Percentiles rank a stretch among this genome's conserved stretches.
phyloP scores from a whole-genome alignment of 2,329 filamentous ascomycete species.

The Exophiala sp. region DNA sequence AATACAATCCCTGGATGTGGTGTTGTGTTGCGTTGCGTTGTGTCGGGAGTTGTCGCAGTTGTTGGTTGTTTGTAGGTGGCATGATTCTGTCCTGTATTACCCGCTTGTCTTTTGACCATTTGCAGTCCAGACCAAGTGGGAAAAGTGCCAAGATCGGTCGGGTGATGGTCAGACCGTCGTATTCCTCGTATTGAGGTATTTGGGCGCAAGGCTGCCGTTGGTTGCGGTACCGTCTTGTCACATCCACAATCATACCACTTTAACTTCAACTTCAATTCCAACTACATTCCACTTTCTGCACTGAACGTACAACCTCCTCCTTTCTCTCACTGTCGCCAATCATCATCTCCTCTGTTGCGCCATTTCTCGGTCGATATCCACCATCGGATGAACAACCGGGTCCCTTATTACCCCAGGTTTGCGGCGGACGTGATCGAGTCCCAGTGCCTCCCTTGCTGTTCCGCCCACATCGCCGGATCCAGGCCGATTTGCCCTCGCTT shows the following conservation, averaged over 20 bases:
- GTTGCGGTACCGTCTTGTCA: not conserved
- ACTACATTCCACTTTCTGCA: not conserved
- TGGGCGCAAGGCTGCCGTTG: not conserved
- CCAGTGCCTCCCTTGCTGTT: not conserved
- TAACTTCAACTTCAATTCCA: not conserved
- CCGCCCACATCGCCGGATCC: not conserved
- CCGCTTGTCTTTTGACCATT: not conserved
- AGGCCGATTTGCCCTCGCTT: not conserved
- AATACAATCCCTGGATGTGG: not conserved
- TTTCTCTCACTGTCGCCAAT: not conserved
- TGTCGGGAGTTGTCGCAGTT: conserved; percentile 1
- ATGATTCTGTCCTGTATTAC: not conserved
- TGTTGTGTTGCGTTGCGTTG: not conserved
- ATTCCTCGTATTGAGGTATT: conserved; percentile 1
- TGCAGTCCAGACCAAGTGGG: not conserved
- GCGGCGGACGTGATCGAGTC: not conserved
- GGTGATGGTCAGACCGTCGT: conserved; percentile 1
- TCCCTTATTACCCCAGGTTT: not conserved
- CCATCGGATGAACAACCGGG: not conserved
- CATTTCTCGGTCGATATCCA: not conserved
- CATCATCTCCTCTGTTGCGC: not conserved
- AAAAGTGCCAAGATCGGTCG: not conserved
- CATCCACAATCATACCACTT: not conserved
- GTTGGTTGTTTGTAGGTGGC: not conserved
- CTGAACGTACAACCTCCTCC: not conserved